Percentiles rank a stretch among this genome's conserved stretches.
Evolutionary conservation across 2,329 filamentous ascomycete genomes (phyloP).

Genomic region (Colletotrichum sidae): DNA sequence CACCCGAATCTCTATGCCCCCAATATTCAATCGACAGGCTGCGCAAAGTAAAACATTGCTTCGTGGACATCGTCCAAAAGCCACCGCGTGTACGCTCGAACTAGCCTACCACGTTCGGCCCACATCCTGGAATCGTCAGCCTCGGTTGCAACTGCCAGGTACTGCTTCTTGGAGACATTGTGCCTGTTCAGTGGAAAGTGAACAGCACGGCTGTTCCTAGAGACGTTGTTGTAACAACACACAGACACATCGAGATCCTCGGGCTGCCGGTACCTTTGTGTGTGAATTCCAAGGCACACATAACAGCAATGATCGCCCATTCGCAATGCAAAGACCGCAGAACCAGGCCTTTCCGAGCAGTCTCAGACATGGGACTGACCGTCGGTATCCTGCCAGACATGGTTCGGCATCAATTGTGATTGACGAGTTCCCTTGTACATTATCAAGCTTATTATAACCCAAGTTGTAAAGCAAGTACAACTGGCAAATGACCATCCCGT

Average conservation of each 20-base stretch:
- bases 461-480: background rate
- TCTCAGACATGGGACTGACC: too few relatives aligned
- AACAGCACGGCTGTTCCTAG: too few relatives aligned
- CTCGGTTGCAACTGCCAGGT: too few relatives aligned
- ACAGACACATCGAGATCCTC: constrained; percentile 19
- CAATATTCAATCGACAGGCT: too few relatives aligned
- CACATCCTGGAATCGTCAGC: too few relatives aligned
- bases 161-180: too few relatives aligned
- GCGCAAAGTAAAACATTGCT: too few relatives aligned
- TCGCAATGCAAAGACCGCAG: constrained; percentile 1
- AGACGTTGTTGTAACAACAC: background rate
- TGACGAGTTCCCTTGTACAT: constrained; percentile 17
- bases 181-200: too few relatives aligned
- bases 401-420: constrained; percentile 3
- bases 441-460: constrained; percentile 10
- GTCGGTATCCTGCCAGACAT: background rate
- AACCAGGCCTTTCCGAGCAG: background rate
- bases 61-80: too few relatives aligned
- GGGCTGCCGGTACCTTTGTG: background rate
- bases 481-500: background rate
- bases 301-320: constrained; percentile 18
- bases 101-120: too few relatives aligned
- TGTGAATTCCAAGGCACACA: constrained; percentile 18
- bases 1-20: too few relatives aligned
- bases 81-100: too few relatives aligned